Evolutionary conservation across 371 early-diverging fungal species (phyloP).

Genomic region (Circinella minor): DNA sequence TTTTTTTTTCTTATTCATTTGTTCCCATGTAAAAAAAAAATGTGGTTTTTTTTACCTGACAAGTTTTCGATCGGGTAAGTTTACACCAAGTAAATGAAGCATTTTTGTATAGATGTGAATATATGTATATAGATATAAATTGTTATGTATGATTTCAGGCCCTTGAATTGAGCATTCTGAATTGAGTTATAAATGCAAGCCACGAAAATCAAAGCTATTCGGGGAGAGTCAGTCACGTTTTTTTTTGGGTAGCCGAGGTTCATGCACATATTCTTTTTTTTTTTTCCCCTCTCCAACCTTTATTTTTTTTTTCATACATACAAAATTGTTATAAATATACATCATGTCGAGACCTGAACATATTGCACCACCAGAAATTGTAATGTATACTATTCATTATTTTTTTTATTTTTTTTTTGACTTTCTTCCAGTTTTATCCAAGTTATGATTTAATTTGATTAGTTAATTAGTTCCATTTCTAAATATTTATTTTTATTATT

Average conservation of each 20-base stretch:
- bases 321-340: background rate
- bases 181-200: too few relatives aligned
- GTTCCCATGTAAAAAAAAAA: background rate
- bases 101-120: constrained; percentile 37
- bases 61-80: constrained; percentile 89
- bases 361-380: constrained; percentile 95
- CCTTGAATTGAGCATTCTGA: too few relatives aligned
- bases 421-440: too few relatives aligned
- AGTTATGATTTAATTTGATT: background rate
- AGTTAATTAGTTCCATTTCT: background rate
- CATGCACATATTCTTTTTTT: too few relatives aligned
- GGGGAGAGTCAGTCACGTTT: background rate
- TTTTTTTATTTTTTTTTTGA: too few relatives aligned
- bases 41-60: constrained; percentile 52
- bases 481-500: constrained; percentile 1
- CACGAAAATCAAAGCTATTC: too few relatives aligned
- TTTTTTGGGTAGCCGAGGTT: background rate
- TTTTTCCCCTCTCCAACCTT: background rate
- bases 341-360: constrained; percentile 95
- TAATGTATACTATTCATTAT: constrained; percentile 38
- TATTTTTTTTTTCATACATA: background rate
- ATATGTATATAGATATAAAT: background rate
- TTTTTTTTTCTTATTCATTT: constrained; percentile 3
- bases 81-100: constrained; percentile 92
- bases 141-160: background rate